Conservation (phyloP, 1,284 basidiomycete genomes). For the Cystobasidium pallidum region DNA sequence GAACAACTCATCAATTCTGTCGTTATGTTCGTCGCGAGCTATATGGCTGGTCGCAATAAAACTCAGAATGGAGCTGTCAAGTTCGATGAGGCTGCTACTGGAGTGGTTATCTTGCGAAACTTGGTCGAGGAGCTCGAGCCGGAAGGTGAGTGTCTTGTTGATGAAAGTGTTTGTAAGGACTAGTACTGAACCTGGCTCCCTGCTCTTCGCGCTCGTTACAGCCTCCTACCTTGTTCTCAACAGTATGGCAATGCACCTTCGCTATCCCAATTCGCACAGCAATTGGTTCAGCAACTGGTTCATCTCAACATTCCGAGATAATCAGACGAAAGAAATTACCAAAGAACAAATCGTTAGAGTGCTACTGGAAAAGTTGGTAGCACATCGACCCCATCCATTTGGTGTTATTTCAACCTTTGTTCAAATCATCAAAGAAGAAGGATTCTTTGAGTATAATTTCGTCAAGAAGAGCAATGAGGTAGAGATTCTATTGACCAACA, state of each 20-base stretch:
- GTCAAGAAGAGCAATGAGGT: slow-evolving; percentile 40
- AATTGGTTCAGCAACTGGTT: slow-evolving; percentile 91
- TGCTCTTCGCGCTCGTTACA: slow-evolving; percentile 54
- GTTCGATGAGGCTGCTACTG: slow-evolving; percentile 77
- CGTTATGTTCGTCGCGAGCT: slow-evolving; percentile 71
- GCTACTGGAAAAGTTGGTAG: slow-evolving; percentile 62
- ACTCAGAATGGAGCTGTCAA: slow-evolving; percentile 16
- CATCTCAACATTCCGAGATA: slow-evolving; percentile 79
- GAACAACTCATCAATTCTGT: slow-evolving; percentile 84
- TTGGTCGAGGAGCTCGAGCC: slow-evolving; percentile 80
- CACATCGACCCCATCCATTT: slow-evolving; percentile 45
- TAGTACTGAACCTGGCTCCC: background rate
- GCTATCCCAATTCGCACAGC: slow-evolving; percentile 64
- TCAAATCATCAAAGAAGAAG: slow-evolving; percentile 52
- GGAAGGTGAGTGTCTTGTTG: slow-evolving; percentile 68
- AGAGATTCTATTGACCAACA: slow-evolving; percentile 32
- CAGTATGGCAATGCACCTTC: slow-evolving; percentile 87
- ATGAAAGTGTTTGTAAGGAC: background rate
- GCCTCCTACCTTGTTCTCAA: slow-evolving; percentile 91
- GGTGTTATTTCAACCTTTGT: slow-evolving; percentile 56
- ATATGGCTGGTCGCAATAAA: slow-evolving; percentile 62
- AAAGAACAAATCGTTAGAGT: slow-evolving; percentile 74
- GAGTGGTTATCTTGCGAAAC: slow-evolving; percentile 78
- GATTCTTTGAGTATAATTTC: slow-evolving; percentile 36
- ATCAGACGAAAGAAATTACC: slow-evolving; percentile 70